Conservation (phyloP, 2,329 filamentous ascomycete species). For the Fusarium albidum region DNA sequence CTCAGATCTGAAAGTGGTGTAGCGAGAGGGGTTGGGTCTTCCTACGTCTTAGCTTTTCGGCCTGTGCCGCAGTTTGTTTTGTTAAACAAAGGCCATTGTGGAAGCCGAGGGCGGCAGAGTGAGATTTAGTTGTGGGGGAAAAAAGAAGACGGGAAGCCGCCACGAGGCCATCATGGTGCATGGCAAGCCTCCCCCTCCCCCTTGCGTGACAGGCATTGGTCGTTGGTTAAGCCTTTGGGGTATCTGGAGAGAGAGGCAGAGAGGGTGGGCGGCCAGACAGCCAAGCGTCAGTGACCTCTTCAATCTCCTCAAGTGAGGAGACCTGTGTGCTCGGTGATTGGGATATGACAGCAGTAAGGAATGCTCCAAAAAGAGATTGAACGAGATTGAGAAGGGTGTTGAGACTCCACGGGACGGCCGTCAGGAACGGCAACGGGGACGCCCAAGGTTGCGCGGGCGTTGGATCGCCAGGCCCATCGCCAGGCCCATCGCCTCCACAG, state of each 20-base stretch:
- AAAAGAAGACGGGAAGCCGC: slow-evolving; percentile 21
- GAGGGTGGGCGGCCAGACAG: too few relatives aligned
- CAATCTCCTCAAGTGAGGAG: too few relatives aligned
- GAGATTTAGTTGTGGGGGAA: slow-evolving; percentile 16
- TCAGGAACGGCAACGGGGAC: background rate
- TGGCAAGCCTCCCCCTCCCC: background rate
- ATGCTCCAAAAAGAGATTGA: too few relatives aligned
- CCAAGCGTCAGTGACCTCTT: too few relatives aligned
- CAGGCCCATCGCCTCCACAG: slow-evolving; percentile 19
- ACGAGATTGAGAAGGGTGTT: slow-evolving; percentile 5
- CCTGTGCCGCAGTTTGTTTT: background rate
- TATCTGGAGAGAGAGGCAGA: too few relatives aligned
- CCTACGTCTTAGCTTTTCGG: background rate
- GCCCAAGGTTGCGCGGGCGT: background rate
- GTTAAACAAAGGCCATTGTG: background rate
- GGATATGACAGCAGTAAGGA: too few relatives aligned
- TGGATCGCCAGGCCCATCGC: slow-evolving; percentile 12
- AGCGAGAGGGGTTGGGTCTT: slow-evolving; percentile 8
- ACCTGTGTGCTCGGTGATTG: too few relatives aligned
- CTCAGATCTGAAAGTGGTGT: slow-evolving; percentile 4
- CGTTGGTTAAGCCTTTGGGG: too few relatives aligned
- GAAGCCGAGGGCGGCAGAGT: slow-evolving; percentile 1
- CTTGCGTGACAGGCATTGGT: too few relatives aligned
- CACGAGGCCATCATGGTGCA: slow-evolving; percentile 22
- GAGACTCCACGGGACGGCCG: background rate